Evolutionary conservation across 805 yeast species (phyloP).

Genomic region (Torulaspora quercuum): DNA sequence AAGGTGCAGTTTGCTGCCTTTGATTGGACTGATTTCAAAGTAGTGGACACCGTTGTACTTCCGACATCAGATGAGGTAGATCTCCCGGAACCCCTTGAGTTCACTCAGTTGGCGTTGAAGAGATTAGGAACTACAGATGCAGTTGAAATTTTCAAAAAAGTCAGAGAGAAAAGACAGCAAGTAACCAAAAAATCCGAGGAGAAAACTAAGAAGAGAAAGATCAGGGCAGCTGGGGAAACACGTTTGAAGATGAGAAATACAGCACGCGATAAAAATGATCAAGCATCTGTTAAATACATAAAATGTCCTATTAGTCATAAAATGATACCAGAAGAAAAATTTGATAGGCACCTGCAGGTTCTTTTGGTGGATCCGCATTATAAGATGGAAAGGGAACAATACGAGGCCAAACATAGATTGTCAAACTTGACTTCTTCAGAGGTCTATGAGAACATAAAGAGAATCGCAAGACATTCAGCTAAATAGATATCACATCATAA

Average conservation of each 20-base stretch:
- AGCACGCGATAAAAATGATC: background rate
- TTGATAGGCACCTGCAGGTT: slow-evolving; percentile 66
- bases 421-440: slow-evolving; percentile 53
- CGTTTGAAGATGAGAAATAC: slow-evolving; percentile 38
- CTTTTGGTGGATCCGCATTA: slow-evolving; percentile 75
- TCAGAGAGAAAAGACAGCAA: background rate
- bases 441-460: slow-evolving; percentile 59
- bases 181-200: slow-evolving; percentile 2
- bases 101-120: slow-evolving; percentile 30
- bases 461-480: slow-evolving; percentile 34
- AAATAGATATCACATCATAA: background rate
- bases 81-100: slow-evolving; percentile 48
- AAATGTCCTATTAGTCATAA: slow-evolving; percentile 79
- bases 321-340: slow-evolving; percentile 63
- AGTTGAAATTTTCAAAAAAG: slow-evolving; percentile 5
- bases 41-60: slow-evolving; percentile 67
- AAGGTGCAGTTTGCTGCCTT: slow-evolving; percentile 64
- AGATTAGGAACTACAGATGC: slow-evolving; percentile 7
- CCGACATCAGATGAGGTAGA: slow-evolving; percentile 58
- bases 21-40: slow-evolving; percentile 82
- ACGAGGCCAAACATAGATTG: slow-evolving; percentile 52
- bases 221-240: slow-evolving; percentile 69
- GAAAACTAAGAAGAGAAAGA: slow-evolving; percentile 51
- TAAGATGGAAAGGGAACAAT: slow-evolving; percentile 58
- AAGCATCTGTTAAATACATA: slow-evolving; percentile 39